phyloP scores from a whole-genome alignment of 2,329 filamentous ascomycete species.

The Achaetomium macrosporum region DNA sequence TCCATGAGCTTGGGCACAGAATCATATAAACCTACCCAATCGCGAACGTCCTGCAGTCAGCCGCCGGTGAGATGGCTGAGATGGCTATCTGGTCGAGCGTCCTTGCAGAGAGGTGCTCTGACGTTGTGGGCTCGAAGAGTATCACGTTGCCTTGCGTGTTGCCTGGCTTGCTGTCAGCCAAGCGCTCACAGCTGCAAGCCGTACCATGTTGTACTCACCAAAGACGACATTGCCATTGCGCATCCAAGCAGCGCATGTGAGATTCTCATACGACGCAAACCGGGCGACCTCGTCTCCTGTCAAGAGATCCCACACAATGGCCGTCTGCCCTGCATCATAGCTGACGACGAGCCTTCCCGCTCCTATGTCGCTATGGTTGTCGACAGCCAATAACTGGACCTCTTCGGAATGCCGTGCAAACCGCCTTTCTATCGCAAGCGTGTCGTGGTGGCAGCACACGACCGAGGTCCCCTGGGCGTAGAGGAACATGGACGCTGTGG shows the following conservation, averaged over 20 bases:
- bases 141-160: constrained; percentile 91
- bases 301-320: constrained; percentile 94
- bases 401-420: constrained; percentile 82
- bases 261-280: constrained; percentile 86
- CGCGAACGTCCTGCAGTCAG: constrained; percentile 90
- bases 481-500: constrained; percentile 84
- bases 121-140: constrained; percentile 86
- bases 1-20: not conserved
- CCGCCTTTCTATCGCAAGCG: constrained; percentile 76
- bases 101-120: constrained; percentile 83
- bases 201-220: constrained; percentile 53
- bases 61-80: constrained; percentile 82
- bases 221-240: constrained; percentile 94
- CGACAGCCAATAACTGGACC: constrained; percentile 76
- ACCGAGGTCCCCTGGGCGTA: constrained; percentile 79
- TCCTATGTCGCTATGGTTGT: constrained; percentile 84
- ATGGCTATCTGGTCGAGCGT: constrained; percentile 91
- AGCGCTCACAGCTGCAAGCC: constrained; percentile 14
- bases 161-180: constrained; percentile 48
- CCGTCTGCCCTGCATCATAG: constrained; percentile 84
- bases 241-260: constrained; percentile 90
- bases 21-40: constrained; percentile 63
- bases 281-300: constrained; percentile 84
- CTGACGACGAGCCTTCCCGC: constrained; percentile 83
- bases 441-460: constrained; percentile 88